These are phyloP conservation scores for Ceratobasidium sp. DNA, from an alignment of 1,284 basidiomycete species.

Conservation along the genomic window DNA sequence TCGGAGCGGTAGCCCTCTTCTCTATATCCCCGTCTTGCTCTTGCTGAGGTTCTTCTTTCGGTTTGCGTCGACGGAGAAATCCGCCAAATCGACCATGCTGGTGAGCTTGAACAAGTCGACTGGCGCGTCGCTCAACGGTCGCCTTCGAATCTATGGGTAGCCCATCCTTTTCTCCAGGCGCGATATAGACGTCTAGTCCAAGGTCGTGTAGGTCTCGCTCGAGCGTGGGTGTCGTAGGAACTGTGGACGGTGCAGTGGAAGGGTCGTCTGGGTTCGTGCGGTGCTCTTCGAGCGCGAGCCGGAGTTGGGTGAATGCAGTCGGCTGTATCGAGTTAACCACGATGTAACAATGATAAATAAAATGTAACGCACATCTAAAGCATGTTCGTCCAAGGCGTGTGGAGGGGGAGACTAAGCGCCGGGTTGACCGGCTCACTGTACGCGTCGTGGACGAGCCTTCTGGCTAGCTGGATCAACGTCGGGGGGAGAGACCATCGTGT, in stretches of 20 bases:
- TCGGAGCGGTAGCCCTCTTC: conserved; percentile 39
- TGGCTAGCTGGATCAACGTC: background rate
- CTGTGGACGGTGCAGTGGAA: conserved; percentile 32
- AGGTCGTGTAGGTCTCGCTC: conserved; percentile 48
- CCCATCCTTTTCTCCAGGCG: conserved; percentile 53
- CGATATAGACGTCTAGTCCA: conserved; percentile 48
- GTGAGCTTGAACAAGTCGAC: conserved; percentile 29
- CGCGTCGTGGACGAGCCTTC: conserved; percentile 18
- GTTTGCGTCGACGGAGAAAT: conserved; percentile 20
- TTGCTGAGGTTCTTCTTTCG: conserved; percentile 17
- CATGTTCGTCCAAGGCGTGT: conserved; percentile 65
- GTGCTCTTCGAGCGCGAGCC: conserved; percentile 61
- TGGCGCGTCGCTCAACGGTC: conserved; percentile 32
- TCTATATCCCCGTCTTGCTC: conserved; percentile 32
- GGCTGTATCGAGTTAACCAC: conserved; percentile 58
- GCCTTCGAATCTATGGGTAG: conserved; percentile 50
- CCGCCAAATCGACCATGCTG: conserved; percentile 22
- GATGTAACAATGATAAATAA: conserved; percentile 11
- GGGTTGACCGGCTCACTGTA: conserved; percentile 24
- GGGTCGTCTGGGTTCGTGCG: conserved; percentile 52
- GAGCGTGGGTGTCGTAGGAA: conserved; percentile 41
- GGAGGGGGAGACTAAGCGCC: conserved; percentile 50
- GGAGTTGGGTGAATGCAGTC: conserved; percentile 65
- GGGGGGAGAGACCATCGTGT: no score
- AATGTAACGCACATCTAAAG: conserved; percentile 61